Percentiles rank a stretch among this genome's conserved stretches.
These are phyloP conservation scores for Lentinula novae-zelandiae DNA, from an alignment of 1,284 basidiomycete species.

Conservation along the genomic window DNA sequence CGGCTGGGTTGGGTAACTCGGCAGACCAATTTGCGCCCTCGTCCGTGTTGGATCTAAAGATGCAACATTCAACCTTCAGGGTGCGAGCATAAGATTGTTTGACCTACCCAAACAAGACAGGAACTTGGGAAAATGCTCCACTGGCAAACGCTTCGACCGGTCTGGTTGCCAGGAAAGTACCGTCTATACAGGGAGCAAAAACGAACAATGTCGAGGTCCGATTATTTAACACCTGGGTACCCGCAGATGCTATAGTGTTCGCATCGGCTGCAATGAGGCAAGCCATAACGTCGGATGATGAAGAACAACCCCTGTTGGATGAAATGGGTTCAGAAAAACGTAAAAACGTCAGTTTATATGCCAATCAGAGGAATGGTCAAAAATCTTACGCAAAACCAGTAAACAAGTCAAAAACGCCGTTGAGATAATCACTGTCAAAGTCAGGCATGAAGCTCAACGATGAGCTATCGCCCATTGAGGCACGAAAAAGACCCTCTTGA, in stretches of 20 bases:
- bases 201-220: slow-evolving; percentile 12
- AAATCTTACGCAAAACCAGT: slow-evolving; percentile 9
- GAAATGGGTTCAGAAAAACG: neutral
- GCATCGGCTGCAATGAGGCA: slow-evolving; percentile 9
- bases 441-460: slow-evolving; percentile 14
- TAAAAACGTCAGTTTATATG: neutral
- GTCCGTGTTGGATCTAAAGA: slow-evolving; percentile 15
- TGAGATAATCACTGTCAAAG: slow-evolving; percentile 10
- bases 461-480: slow-evolving; percentile 17
- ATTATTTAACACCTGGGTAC: neutral
- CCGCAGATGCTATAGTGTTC: slow-evolving; percentile 5
- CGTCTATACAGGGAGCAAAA: slow-evolving; percentile 15
- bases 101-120: slow-evolving; percentile 15
- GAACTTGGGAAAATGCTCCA: slow-evolving; percentile 13
- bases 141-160: slow-evolving; percentile 16
- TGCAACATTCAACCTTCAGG: neutral
- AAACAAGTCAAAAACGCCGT: slow-evolving; percentile 10
- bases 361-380: neutral
- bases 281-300: slow-evolving; percentile 6
- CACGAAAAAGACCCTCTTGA: slow-evolving; percentile 13
- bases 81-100: neutral
- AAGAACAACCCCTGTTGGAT: neutral
- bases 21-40: slow-evolving; percentile 18
- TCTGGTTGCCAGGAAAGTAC: slow-evolving; percentile 9
- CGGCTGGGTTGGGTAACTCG: slow-evolving; percentile 8